Base-by-base conservation (phyloP, 2,329 filamentous ascomycete species). In the Xylariomycetidae sp. region DNA sequence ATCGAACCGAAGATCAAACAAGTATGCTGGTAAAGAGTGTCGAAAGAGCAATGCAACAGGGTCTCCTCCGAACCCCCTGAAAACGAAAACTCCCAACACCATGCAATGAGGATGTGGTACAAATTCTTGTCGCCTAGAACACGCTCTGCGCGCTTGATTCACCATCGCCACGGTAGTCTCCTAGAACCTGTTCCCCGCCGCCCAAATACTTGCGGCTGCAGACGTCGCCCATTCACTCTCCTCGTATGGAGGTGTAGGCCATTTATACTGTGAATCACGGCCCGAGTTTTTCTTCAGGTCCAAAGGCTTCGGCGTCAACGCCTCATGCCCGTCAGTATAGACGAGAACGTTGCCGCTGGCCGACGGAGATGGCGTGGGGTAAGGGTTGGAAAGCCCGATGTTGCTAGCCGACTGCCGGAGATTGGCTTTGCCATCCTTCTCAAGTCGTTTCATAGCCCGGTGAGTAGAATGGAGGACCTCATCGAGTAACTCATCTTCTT, bases 221-320 rank as follows among this genome's bases (percentile, higher is more conserved):
- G 85, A 82, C 7, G 84, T 80, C 13, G 84, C 88, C 90, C 89
- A 97, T 57, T 95, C 89, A 43, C 82, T 81, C 50, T 94, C 89
- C 53, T 95, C 89, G 49, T 96, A 95, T 4, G 92, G 90, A 15
- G 92, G 92, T 12, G 92, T 97, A 3, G 89, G 90, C 84, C 89
- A 96, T 63, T 95, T 92, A 51, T 75, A 68, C 42, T 74, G 64
- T 14, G 50, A 43, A 18, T 67, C 63, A 1, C 65, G 51, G 67
- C 33, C 46, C 5, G 38, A 35, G 16, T 75, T 73, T 55, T 78
- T 77, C 51, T 72, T 69, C 34, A 86, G 78, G 46, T 85, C 74
- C 43, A 89, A 61, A 9, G 86, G 85, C 59, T 83, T 86, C 7
- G 82, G 77, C 2, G 82, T 74, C 20, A 80, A 60, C 1, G 67